Percentiles rank a stretch among this genome's conserved stretches.
Evolutionary conservation across 768 basidiomycete species (phyloP).

Genomic region (Trametes maxima): DNA sequence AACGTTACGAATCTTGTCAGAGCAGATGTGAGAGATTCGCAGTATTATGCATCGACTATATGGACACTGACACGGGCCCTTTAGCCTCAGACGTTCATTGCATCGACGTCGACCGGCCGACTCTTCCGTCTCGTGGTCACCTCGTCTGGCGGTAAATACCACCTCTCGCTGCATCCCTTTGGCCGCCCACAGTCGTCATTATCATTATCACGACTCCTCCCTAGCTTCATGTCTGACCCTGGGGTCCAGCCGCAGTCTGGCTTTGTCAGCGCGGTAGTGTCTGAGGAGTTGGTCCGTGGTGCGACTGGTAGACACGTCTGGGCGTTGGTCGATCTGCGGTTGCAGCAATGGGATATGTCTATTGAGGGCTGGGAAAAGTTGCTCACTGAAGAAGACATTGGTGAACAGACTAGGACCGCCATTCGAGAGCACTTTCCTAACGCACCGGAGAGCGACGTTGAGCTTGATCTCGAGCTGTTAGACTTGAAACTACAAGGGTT

Average conservation of each 20-base stretch:
- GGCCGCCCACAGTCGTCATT: constrained; percentile 52
- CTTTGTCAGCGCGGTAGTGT: constrained; percentile 65
- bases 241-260: constrained; percentile 50
- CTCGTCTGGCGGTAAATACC: constrained; percentile 69
- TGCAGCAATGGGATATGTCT: constrained; percentile 74
- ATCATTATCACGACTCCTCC: constrained; percentile 46
- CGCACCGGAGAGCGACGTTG: constrained; percentile 43
- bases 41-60: constrained; percentile 2
- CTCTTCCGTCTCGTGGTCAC: constrained; percentile 67
- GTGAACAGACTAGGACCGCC: constrained; percentile 47
- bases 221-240: constrained; percentile 46
- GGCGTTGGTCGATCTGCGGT: constrained; percentile 64
- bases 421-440: constrained; percentile 46
- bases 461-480: constrained; percentile 72
- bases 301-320: constrained; percentile 60
- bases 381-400: constrained; percentile 57
- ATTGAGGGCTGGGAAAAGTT: constrained; percentile 73
- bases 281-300: constrained; percentile 42
- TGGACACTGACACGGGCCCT: not conserved
- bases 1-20: constrained; percentile 67
- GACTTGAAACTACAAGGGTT: constrained; percentile 68
- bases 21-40: constrained; percentile 51
- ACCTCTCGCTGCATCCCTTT: constrained; percentile 60
- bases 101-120: constrained; percentile 66
- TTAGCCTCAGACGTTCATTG: constrained; percentile 67